A percentile compares a stretch with the other conserved stretches of the same genome.
Conservation (phyloP, 352 stramenopile species). For the Discostella stelligera region DNA sequence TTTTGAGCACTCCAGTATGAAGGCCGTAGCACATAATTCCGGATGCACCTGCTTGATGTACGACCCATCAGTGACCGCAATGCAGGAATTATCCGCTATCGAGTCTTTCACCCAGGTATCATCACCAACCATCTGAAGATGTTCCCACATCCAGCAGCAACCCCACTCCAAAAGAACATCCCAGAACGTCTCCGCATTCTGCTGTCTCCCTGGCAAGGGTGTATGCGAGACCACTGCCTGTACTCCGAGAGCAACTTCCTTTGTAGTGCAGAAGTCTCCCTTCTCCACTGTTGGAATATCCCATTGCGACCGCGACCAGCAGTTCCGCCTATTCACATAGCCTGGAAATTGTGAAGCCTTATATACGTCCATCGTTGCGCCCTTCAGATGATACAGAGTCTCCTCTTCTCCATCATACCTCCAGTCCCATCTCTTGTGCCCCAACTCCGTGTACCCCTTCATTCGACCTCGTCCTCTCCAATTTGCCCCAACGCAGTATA, state of each 20-base stretch:
- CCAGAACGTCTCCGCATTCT: constrained; percentile 7
- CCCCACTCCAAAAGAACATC: constrained; percentile 23
- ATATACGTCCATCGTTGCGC: constrained; percentile 20
- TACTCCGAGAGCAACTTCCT: constrained; percentile 7
- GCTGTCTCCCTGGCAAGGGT: background rate
- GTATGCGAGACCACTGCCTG: background rate
- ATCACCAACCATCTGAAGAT: constrained; percentile 11
- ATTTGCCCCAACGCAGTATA: background rate
- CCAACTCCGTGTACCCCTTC: background rate
- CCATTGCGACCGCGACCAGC: background rate
- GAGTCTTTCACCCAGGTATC: constrained; percentile 4
- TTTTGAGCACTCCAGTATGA: constrained; percentile 8
- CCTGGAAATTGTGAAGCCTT: background rate
- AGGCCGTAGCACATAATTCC: constrained; percentile 7
- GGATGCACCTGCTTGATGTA: constrained; percentile 7
- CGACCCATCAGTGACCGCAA: constrained; percentile 22
- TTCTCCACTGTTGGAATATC: background rate
- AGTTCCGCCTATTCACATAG: background rate
- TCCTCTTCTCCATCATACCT: background rate
- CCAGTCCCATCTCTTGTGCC: constrained; percentile 15
- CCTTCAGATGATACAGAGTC: constrained; percentile 6
- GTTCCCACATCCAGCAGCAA: constrained; percentile 25
- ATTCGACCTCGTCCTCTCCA: background rate
- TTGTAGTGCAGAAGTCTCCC: constrained; percentile 1
- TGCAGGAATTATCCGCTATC: constrained; percentile 11